Base-by-base conservation (phyloP, 495 filamentous ascomycete genomes). In the Annulohypoxylon nitens region DNA sequence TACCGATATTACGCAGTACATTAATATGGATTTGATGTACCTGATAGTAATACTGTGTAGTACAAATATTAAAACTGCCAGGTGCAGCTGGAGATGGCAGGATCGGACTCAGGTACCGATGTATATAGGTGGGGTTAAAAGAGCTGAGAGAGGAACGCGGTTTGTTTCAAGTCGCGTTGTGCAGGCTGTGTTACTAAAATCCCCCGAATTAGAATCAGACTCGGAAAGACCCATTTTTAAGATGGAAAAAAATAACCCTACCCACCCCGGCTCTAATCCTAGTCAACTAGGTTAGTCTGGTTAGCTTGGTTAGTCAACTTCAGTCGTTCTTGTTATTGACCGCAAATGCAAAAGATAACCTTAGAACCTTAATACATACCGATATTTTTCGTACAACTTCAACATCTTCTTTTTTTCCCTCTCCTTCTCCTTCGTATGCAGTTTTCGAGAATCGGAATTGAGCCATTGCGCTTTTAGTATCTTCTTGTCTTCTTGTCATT, bases 211-310 rank as follows among this genome's bases (percentile, higher is more conserved):
- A 70, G 48, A n/a, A 48, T 37, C 30, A 57, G 30, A 57, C 53
- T 57, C 53, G 53, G 53, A 16, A 33, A 33, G 53, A 63, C 51
- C 64, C 47, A 26, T 18, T 39, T 51, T 51, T 25, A 30, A 33
- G 3, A 12, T 33, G 34, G 25, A 63, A 57, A 70, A 70, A 74
- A 74, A 70, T 62, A 66, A 67, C 67, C 71, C 71, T 74, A 70
- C 67, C 62, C 41, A 67, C 41, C 62, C 67, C 54, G 64, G 64
- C 59, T 39, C 57, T 65, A 51, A 68, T 75, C 67, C 72, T 25
- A 60, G 64, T 68, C 16, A 47, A 47, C 43, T 47, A 30, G 5
- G 30, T 30, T 6, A 30, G 5, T 6, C 5, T 4, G 30, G 30
- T 30, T 30, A 30, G 30, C 3, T 6, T 30, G 30, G 30, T 30